Evolutionary conservation across 225 moss, liverwort and hornwort genomes (phyloP).

Genomic region (Bryum argenteum): DNA sequence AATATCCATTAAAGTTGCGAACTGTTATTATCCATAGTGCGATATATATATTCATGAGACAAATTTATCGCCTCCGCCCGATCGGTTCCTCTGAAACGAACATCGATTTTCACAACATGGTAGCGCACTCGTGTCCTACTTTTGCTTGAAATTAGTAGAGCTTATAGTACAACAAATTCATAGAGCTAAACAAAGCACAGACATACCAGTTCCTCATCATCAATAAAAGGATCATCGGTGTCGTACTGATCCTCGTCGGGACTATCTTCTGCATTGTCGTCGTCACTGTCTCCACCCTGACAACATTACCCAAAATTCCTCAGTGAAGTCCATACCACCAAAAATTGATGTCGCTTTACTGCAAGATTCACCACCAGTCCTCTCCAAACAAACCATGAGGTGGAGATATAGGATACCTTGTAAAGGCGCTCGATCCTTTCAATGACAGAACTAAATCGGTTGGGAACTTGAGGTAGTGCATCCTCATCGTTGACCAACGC

Average conservation of each 20-base stretch:
- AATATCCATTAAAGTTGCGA: neutral
- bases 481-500: constrained; percentile 54
- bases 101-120: neutral
- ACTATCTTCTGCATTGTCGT: constrained; percentile 68
- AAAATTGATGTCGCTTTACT: neutral
- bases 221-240: constrained; percentile 92
- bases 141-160: neutral
- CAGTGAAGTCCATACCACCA: neutral
- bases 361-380: neutral
- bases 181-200: neutral
- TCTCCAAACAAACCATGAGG: too few relatives aligned
- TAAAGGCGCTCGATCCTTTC: constrained; percentile 98
- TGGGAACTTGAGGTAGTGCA: constrained; percentile 62
- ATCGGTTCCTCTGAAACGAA: neutral
- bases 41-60: neutral
- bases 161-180: constrained; percentile 18
- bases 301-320: constrained; percentile 15
- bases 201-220: constrained; percentile 89
- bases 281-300: constrained; percentile 94
- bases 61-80: neutral
- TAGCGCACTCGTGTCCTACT: neutral
- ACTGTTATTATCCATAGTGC: too few relatives aligned
- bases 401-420: constrained; percentile 48
- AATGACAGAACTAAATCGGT: constrained; percentile 94
- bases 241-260: constrained; percentile 93